phyloP scores from a whole-genome alignment of 805 yeast genomes.

The Candida namnaoensis region DNA sequence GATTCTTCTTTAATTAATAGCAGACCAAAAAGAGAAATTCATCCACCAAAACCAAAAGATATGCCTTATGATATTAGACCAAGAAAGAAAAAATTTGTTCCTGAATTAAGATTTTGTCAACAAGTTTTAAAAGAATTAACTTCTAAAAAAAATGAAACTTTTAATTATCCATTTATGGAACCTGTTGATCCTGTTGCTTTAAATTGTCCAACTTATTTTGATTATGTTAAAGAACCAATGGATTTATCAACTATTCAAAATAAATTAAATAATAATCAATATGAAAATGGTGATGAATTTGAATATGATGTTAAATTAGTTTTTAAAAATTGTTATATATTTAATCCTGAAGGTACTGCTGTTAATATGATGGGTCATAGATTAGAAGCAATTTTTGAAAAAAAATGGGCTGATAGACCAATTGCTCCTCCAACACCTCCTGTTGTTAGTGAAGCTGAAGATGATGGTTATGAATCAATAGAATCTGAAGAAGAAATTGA shows the following conservation, averaged over 20 bases:
- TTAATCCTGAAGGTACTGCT: conserved; percentile 96
- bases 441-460: conserved; percentile 12
- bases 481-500: conserved; percentile 53
- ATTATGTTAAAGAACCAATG: conserved; percentile 88
- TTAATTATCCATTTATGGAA: conserved; percentile 82
- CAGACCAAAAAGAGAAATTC: conserved; percentile 91
- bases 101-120: conserved; percentile 81
- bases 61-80: conserved; percentile 89
- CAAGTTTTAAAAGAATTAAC: conserved; percentile 74
- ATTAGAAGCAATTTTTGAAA: conserved; percentile 77
- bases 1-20: conserved; percentile 65
- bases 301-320: conserved; percentile 76
- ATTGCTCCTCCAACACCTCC: conserved; percentile 37
- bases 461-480: conserved; percentile 27
- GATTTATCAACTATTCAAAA: conserved; percentile 80
- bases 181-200: conserved; percentile 96
- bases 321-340: conserved; percentile 81
- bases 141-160: conserved; percentile 75
- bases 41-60: conserved; percentile 93
- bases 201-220: conserved; percentile 84
- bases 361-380: conserved; percentile 94
- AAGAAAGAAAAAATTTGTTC: conserved; percentile 81
- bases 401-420: conserved; percentile 84
- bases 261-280: conserved; percentile 78
- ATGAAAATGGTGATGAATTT: conserved; percentile 83